Conservation (phyloP, 148 eudicot species). For the Pharnaceum exiguum region DNA sequence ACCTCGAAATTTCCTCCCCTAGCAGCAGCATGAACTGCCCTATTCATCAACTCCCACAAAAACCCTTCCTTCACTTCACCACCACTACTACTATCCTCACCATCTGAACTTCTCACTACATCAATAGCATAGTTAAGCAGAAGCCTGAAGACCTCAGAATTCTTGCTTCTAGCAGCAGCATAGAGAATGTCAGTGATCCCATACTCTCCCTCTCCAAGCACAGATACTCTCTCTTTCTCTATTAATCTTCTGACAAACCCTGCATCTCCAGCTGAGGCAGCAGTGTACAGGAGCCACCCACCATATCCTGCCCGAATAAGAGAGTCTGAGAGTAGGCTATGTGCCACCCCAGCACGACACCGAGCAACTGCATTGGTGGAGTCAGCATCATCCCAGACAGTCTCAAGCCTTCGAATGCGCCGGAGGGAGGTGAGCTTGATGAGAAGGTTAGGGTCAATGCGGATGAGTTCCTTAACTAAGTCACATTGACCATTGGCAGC, state of each 20-base stretch:
- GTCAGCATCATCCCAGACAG: conserved; percentile 62
- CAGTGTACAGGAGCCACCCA: conserved; percentile 87
- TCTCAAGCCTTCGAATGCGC: conserved; percentile 65
- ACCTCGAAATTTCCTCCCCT: conserved; percentile 72
- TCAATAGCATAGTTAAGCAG: conserved; percentile 40
- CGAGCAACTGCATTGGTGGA: conserved; percentile 36
- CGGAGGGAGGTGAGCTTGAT: conserved; percentile 75
- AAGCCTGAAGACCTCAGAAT: conserved; percentile 53
- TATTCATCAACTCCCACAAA: conserved; percentile 50
- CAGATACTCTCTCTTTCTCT: conserved; percentile 47
- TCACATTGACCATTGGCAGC: conserved; percentile 78
- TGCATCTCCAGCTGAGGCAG: conserved; percentile 73
- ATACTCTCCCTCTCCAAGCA: conserved; percentile 75
- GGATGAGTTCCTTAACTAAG: conserved; percentile 58
- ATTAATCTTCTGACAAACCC: conserved; percentile 57
- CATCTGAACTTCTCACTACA: conserved; percentile 2
- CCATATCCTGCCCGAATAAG: conserved; percentile 73
- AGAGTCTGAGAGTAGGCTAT: conserved; percentile 39
- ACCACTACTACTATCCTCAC: conserved; percentile 11
- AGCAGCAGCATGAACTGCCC: conserved; percentile 73
- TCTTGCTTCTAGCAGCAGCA: conserved; percentile 69
- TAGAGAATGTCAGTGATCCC: conserved; percentile 73
- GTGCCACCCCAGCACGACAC: conserved; percentile 56
- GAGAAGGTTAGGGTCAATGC: conserved; percentile 65
- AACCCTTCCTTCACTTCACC: conserved; percentile 24